Base-by-base conservation (phyloP, 2,329 filamentous ascomycete species). In the Colletotrichum zoysiae region DNA sequence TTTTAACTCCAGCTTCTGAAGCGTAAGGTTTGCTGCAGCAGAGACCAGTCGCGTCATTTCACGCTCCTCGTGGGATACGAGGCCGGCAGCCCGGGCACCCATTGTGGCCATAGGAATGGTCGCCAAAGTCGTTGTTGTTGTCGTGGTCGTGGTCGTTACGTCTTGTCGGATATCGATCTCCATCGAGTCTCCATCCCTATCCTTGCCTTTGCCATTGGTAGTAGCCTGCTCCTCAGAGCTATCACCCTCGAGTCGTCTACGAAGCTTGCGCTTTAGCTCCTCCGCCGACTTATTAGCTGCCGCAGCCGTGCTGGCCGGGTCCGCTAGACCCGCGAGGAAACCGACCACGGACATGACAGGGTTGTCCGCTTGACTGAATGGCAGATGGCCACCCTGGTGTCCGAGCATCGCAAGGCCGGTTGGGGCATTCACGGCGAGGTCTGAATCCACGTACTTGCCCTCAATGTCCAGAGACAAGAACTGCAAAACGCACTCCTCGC, bases 401-500 rank as follows among this genome's bases (percentile, higher is more conserved):
- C 92, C 92, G 46, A 96, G 85, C 86, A 92, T 85, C 67, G 89
- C 86, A 67, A 93, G 84, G 9, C 90, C 88, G 1, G 84, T 88
- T 14, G 86, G 87, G 59, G 86, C 85, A 70, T 84, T 86, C 65
- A 88, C 81, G 14, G 81, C 77, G 18, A 74, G 71, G 77, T 95
- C 91, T 9, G 94, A 90, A 77, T 98, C 95, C 12, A 98, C 86
- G 78, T 98, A 99, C 81, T 97, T 97, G 84, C 98, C 95, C 81
- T 98, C 96, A 74, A 99, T 99, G 76, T 98, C 95, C 46, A 99
- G 87, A 79, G 98, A 95, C 74, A 99, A 82, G 85, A 99, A 99
- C 80, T 98, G 96, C 77, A 98, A 88, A 20, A 98, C 95, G 80
- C 96, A 99, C 83, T 99, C 95, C 81, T 99, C 97, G 65, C 94